phyloP scores from a whole-genome alignment of 345 rosid genomes.

The Salix koriyanagi region DNA sequence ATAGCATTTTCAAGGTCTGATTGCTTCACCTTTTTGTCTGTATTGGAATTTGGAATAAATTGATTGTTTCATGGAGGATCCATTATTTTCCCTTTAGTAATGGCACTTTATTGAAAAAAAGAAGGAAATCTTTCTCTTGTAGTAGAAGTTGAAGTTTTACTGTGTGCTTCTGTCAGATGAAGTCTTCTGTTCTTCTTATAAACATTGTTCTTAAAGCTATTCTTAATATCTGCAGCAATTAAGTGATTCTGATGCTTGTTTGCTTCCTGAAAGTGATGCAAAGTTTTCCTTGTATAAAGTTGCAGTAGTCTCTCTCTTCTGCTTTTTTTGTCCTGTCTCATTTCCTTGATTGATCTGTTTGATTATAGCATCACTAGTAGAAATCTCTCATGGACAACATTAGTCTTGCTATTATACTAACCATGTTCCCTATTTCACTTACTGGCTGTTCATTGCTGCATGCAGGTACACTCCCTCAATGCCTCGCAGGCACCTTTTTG shows the following conservation, averaged over 20 bases:
- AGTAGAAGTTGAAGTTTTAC: background rate
- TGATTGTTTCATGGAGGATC: background rate
- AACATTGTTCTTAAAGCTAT: slow-evolving; percentile 1
- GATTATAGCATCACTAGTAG: background rate
- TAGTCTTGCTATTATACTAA: background rate
- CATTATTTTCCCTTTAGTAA: background rate
- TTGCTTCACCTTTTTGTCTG: background rate
- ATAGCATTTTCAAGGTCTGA: slow-evolving; percentile 69
- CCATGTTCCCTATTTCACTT: slow-evolving; percentile 4
- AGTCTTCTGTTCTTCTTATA: background rate
- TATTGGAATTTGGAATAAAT: background rate
- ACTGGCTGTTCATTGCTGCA: slow-evolving; percentile 10
- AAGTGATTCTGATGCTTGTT: background rate
- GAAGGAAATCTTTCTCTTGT: background rate
- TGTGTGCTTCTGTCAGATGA: background rate
- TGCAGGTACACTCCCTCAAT: slow-evolving; percentile 69
- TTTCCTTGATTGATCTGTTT: background rate
- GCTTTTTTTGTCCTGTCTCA: background rate
- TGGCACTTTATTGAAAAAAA: background rate
- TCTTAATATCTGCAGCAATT: background rate
- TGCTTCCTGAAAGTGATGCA: background rate
- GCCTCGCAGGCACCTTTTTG: slow-evolving; percentile 73
- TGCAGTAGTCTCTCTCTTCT: too few relatives aligned
- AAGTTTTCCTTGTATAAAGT: background rate
- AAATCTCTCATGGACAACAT: background rate